These are phyloP conservation scores for Combretum micranthum DNA, from an alignment of 345 rosid species.

Conservation along the genomic window DNA sequence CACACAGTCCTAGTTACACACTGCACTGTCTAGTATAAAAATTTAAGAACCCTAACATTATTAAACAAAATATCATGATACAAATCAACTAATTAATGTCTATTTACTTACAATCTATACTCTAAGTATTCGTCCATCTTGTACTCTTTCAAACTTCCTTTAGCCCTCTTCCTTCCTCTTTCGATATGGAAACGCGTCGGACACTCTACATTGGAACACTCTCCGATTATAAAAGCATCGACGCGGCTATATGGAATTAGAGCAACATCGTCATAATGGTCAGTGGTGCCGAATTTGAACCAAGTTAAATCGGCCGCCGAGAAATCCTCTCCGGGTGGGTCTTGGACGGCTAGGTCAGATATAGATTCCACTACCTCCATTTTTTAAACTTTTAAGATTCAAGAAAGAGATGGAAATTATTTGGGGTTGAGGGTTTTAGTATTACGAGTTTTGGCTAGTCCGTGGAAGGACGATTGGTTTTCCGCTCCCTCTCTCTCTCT, in stretches of 20 bases:
- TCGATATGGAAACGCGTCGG: slow-evolving; percentile 89
- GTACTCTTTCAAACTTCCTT: slow-evolving; percentile 63
- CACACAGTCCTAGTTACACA: too few species aligned
- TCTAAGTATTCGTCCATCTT: slow-evolving; percentile 78
- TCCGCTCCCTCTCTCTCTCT: too few species aligned
- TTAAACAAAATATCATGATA: too few species aligned
- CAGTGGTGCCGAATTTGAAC: slow-evolving; percentile 72
- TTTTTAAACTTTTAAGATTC: too few species aligned
- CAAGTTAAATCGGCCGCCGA: slow-evolving; percentile 65
- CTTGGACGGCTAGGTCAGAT: slow-evolving; percentile 54
- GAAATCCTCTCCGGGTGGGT: slow-evolving; percentile 67
- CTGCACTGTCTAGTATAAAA: too few species aligned
- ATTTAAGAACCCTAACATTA: too few species aligned
- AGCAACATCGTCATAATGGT: slow-evolving; percentile 74
- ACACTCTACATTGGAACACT: slow-evolving; percentile 68
- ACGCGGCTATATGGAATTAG: slow-evolving; percentile 65
- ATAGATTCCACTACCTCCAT: slow-evolving; percentile 58
- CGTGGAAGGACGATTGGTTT: too few species aligned
- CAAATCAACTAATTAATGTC: too few species aligned
- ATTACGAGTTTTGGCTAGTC: too few species aligned
- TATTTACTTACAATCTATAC: slow-evolving; percentile 54
- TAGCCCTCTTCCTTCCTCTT: slow-evolving; percentile 66
- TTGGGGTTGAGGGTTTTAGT: too few species aligned
- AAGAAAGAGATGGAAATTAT: too few species aligned
- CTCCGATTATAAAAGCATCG: slow-evolving; percentile 75